Conservation (phyloP, 139 green algal genomes). For the Diplosphaera chodatii region DNA sequence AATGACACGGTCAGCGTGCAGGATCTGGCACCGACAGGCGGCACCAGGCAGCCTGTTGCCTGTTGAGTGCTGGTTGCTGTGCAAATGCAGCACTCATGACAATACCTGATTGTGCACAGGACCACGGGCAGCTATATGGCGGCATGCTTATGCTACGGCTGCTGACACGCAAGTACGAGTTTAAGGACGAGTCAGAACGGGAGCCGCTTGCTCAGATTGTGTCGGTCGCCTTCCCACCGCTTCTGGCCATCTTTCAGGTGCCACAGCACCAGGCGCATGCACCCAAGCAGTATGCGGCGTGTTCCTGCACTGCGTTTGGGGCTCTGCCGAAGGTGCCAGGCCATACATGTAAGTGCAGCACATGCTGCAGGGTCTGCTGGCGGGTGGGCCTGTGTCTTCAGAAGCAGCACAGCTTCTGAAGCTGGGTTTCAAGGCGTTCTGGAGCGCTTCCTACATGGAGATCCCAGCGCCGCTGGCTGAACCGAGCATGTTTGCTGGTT, state of each 20-base stretch:
- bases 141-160: constrained; percentile 75
- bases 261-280: not conserved
- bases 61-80: no score
- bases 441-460: constrained; percentile 83
- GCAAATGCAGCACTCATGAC: no score
- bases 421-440: constrained; percentile 88
- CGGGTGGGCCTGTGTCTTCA: not conserved
- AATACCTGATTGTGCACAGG: no score
- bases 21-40: no score
- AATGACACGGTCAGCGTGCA: no score
- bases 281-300: no score
- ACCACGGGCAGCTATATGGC: constrained; percentile 69
- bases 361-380: constrained; percentile 33
- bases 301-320: no score
- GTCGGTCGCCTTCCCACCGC: constrained; percentile 59
- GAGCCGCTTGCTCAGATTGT: constrained; percentile 43
- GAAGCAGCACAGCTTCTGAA: constrained; percentile 66
- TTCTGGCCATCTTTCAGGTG: constrained; percentile 74
- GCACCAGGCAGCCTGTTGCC: no score
- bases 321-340: no score
- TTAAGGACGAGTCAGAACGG: constrained; percentile 72
- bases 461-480: constrained; percentile 71
- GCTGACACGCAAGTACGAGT: constrained; percentile 95
- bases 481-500: constrained; percentile 61
- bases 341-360: no score